Base-by-base conservation (phyloP, 1,139 yeast species). In the Zygosaccharomyces pseudobailii region DNA sequence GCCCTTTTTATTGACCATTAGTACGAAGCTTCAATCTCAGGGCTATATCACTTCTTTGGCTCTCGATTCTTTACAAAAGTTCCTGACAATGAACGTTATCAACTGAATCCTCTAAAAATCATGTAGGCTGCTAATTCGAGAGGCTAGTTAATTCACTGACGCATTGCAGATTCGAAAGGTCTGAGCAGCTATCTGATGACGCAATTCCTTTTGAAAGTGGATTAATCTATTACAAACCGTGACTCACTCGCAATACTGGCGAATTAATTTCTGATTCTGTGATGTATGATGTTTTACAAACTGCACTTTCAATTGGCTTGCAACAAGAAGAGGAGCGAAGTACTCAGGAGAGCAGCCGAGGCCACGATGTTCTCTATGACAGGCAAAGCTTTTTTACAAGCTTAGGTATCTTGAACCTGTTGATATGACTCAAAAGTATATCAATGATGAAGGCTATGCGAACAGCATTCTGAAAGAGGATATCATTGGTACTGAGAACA, bases 121-220 rank as follows among this genome's bases (percentile, higher is more conserved):
- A 87, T 35, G 80, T 68, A 46, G 74, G 74, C 46, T 45, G 68
- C 63, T n/a, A 45, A 61, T 58, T 62, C 79, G 63, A 65, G 78
- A 65, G 70, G 75, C 69, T n/a, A 52, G 78, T 84, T 24, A 78
- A 87, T 17, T 85, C 97, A 0, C 75, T 94, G 49, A 87, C 97
- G 0, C 96, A 89, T 62, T 92, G 98, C 67, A 79, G 96, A 33
- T 94, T 92, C 64, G 97, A 92, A 69, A 96, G 96, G 1, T 87
- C 95, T 0, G 97, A 90, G 62, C 96, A 89, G 63, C 79, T 84
- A 36, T 84, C 90, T 36, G 98, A 94, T 67, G 98, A 94, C 62
- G 87, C 95, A 0, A 94, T 94, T 4, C 71, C 71, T 94, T 45
- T 73, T 90, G 45, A 87, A 87, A 60, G 95, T 94, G 22, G 76